Evolutionary conservation across 352 stramenopile species (phyloP).

Genomic region (Peronosclerospora sorghi): DNA sequence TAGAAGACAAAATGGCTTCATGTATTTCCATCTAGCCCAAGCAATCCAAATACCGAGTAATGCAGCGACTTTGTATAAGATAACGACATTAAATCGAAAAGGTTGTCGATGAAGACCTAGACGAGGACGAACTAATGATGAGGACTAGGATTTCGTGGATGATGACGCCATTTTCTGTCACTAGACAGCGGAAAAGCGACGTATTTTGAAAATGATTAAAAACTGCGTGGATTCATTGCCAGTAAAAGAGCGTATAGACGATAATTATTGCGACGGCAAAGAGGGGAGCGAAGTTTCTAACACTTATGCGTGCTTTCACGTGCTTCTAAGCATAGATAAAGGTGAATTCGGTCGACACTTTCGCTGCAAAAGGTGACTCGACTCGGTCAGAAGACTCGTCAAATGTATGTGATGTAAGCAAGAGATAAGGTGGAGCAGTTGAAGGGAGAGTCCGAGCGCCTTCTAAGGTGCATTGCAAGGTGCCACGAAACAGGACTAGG

Average conservation of each 20-base stretch:
- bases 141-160: conserved; percentile 54
- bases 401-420: conserved; percentile 17
- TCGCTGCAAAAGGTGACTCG: conserved; percentile 23
- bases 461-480: too few relatives aligned
- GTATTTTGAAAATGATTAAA: not conserved
- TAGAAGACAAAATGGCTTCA: too few relatives aligned
- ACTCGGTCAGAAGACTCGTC: conserved; percentile 10
- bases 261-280: conserved; percentile 91
- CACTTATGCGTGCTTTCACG: conserved; percentile 65
- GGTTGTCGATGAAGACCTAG: conserved; percentile 28
- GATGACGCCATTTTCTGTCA: conserved; percentile 27
- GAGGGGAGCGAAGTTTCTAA: conserved; percentile 85
- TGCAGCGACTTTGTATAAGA: not conserved
- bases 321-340: conserved; percentile 12
- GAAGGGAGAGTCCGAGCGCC: conserved; percentile 18
- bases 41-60: conserved; percentile 10
- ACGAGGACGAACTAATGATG: conserved; percentile 15
- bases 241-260: conserved; percentile 60
- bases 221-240: conserved; percentile 30
- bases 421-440: conserved; percentile 18
- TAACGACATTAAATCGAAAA: conserved; percentile 8
- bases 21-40: too few relatives aligned
- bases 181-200: not conserved
- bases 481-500: too few relatives aligned
- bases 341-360: conserved; percentile 16